phyloP scores from a whole-genome alignment of 1,139 yeast genomes.

The Geotrichum histeridarum region DNA sequence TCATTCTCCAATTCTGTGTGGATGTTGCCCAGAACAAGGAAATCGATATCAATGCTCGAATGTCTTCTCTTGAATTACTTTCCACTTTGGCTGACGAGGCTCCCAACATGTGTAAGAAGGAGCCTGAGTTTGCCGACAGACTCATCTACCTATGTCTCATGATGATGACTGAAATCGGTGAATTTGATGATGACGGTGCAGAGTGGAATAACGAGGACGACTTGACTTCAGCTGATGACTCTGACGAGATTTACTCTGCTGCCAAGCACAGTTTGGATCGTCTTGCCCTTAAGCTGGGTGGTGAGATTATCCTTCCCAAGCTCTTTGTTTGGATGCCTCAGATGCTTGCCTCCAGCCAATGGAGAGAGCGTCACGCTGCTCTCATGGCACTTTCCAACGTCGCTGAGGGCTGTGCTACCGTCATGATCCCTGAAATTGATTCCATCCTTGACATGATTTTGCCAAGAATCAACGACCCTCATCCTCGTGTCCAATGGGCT shows the following conservation, averaged over 20 bases:
- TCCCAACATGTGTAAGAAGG: constrained; percentile 89
- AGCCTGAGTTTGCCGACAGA: constrained; percentile 63
- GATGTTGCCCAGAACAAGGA: constrained; percentile 77
- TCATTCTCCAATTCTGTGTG: constrained; percentile 77
- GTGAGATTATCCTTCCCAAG: constrained; percentile 77
- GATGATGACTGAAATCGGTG: constrained; percentile 90
- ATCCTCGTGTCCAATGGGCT: constrained; percentile 94
- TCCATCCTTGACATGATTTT: constrained; percentile 75
- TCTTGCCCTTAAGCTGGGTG: constrained; percentile 76
- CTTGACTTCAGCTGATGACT: constrained; percentile 72
- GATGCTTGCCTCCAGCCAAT: constrained; percentile 66
- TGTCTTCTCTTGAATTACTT: constrained; percentile 80
- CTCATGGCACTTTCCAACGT: constrained; percentile 94
- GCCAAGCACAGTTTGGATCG: constrained; percentile 93
- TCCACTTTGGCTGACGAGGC: constrained; percentile 90
- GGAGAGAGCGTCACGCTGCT: constrained; percentile 97
- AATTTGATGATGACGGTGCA: constrained; percentile 70
- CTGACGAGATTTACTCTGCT: constrained; percentile 82
- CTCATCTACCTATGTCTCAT: constrained; percentile 71
- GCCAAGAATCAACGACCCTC: constrained; percentile 76
- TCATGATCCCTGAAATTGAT: constrained; percentile 75
- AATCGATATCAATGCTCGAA: constrained; percentile 70
- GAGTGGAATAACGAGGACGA: constrained; percentile 87
- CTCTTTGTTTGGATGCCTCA: constrained; percentile 80
- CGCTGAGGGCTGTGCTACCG: constrained; percentile 95